A percentile compares a stretch with the other conserved stretches of the same genome.
phyloP scores from a whole-genome alignment of 495 filamentous ascomycete species.

The Echria macrotheca region DNA sequence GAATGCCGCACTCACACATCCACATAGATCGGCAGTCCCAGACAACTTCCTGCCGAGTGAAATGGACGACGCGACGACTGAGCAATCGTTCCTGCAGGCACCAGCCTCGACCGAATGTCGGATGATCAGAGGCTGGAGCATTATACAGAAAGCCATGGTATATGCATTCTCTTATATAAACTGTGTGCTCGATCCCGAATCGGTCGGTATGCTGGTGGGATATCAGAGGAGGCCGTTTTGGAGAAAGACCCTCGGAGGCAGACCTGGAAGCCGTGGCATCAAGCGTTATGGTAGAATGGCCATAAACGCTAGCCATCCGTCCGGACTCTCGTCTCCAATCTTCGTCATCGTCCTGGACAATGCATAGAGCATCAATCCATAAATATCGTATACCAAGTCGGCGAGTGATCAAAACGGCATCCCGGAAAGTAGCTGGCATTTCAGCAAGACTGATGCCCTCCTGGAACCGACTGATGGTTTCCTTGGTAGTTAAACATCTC shows the following conservation, averaged over 20 bases:
- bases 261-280: background rate
- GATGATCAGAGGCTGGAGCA: background rate
- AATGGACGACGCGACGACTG: background rate
- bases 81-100: background rate
- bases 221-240: background rate
- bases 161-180: background rate
- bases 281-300: background rate
- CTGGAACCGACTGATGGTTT: constrained; percentile 5
- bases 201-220: background rate
- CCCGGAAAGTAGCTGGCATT: constrained; percentile 18
- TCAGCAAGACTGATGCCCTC: constrained; percentile 6
- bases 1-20: background rate
- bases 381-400: constrained; percentile 16
- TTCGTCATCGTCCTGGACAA: constrained; percentile 25
- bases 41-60: background rate
- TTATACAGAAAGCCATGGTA: background rate
- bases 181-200: background rate
- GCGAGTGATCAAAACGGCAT: constrained; percentile 18
- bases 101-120: background rate
- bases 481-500: background rate
- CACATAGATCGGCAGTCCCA: background rate
- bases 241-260: background rate
- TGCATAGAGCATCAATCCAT: constrained; percentile 37
- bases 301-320: background rate
- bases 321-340: background rate